Conservation (phyloP, 1,284 basidiomycete genomes). For the Leccinum variabile region DNA sequence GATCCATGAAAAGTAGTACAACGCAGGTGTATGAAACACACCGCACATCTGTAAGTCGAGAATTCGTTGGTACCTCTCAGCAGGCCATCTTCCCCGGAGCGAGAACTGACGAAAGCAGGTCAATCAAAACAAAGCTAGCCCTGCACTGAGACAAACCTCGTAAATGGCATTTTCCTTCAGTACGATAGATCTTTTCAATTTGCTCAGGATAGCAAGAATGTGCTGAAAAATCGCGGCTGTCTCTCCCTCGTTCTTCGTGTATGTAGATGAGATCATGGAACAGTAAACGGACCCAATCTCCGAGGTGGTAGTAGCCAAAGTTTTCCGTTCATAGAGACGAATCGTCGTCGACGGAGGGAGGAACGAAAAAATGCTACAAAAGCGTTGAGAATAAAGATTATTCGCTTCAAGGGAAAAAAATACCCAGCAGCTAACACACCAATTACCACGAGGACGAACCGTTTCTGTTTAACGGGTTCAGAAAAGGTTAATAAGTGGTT, state of each 20-base stretch:
- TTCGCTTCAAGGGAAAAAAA: slow-evolving; percentile 17
- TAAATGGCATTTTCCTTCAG: slow-evolving; percentile 62
- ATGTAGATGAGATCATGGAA: slow-evolving; percentile 64
- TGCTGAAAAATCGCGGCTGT: slow-evolving; percentile 51
- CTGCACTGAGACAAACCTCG: slow-evolving; percentile 47
- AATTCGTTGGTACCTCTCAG: slow-evolving; percentile 62
- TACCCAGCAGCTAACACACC: slow-evolving; percentile 69
- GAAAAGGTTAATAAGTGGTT: neutral
- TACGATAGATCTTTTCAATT: slow-evolving; percentile 57
- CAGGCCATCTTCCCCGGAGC: slow-evolving; percentile 67
- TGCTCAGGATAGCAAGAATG: slow-evolving; percentile 62
- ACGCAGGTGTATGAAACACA: slow-evolving; percentile 15
- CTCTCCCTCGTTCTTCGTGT: slow-evolving; percentile 44
- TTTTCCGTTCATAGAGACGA: slow-evolving; percentile 62
- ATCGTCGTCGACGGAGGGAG: slow-evolving; percentile 72
- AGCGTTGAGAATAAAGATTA: slow-evolving; percentile 5
- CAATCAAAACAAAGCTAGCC: neutral
- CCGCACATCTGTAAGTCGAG: slow-evolving; percentile 62
- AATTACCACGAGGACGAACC: slow-evolving; percentile 59
- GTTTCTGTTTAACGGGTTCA: slow-evolving; percentile 40
- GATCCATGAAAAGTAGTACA: slow-evolving; percentile 1
- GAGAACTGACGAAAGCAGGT: slow-evolving; percentile 51
- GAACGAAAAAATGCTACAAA: slow-evolving; percentile 59
- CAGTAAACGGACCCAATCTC: slow-evolving; percentile 70
- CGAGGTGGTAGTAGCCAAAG: slow-evolving; percentile 59